These are phyloP conservation scores for Gynochthodes officinalis DNA, from an alignment of 257 asterid species.

Conservation along the genomic window DNA sequence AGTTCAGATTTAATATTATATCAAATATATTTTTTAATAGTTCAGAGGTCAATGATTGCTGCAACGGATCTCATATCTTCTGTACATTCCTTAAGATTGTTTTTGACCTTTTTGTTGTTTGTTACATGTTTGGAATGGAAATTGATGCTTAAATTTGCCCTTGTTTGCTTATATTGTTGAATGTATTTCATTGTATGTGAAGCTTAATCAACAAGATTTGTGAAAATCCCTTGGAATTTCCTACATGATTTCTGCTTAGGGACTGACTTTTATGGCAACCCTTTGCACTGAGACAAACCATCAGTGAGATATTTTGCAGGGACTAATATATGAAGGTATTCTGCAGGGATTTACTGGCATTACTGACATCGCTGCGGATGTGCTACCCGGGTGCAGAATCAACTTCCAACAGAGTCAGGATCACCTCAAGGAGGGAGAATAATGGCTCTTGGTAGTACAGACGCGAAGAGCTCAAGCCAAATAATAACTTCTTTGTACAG, in stretches of 20 bases:
- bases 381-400: conserved; percentile 61
- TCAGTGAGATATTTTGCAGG: too few relatives aligned
- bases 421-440: not conserved
- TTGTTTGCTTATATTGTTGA: too few relatives aligned
- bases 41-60: conserved; percentile 72
- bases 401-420: conserved; percentile 52
- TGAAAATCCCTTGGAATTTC: not conserved
- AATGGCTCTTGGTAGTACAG: not conserved
- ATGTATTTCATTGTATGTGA: too few relatives aligned
- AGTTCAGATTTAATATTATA: too few relatives aligned
- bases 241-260: not conserved
- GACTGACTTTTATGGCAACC: not conserved
- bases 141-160: too few relatives aligned
- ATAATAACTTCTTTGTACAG: not conserved
- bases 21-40: too few relatives aligned
- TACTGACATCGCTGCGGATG: conserved; percentile 81
- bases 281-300: not conserved
- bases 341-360: conserved; percentile 69
- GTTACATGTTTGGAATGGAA: too few relatives aligned
- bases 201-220: too few relatives aligned
- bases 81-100: conserved; percentile 31
- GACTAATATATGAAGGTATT: not conserved
- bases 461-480: not conserved
- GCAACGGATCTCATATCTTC: conserved; percentile 59
- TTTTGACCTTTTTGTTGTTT: not conserved